Percentiles rank a stretch among this genome's conserved stretches.
phyloP scores from a whole-genome alignment of 2,329 filamentous ascomycete species.

The Colletotrichum camelliae region DNA sequence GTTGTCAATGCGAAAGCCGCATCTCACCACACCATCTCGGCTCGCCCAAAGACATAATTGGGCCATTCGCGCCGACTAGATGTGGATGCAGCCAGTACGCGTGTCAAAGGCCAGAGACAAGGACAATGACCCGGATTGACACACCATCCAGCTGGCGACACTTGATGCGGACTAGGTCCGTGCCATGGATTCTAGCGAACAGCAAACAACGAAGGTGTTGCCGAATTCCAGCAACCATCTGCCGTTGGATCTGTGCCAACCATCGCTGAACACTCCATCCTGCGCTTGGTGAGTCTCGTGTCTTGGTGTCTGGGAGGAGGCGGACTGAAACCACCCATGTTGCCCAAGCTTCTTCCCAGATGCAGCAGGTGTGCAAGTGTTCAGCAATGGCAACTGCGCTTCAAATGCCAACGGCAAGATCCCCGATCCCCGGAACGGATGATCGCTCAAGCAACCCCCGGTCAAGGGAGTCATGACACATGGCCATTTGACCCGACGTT shows the following conservation, averaged over 20 bases:
- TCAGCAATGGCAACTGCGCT: background rate
- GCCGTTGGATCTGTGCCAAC: background rate
- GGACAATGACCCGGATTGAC: background rate
- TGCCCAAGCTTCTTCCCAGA: conserved; percentile 11
- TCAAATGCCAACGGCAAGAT: background rate
- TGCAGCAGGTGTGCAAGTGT: conserved; percentile 1
- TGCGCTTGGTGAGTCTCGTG: background rate
- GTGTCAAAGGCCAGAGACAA: too few species aligned
- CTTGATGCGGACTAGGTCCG: background rate
- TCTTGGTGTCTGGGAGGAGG: conserved; percentile 1
- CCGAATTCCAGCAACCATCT: background rate
- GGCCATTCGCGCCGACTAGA: background rate
- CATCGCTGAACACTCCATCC: background rate
- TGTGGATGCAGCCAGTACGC: conserved; percentile 6
- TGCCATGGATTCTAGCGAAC: background rate
- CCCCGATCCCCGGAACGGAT: background rate
- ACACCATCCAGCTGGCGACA: background rate
- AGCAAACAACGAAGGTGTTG: background rate
- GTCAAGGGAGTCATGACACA: conserved; percentile 16
- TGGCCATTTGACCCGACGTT: conserved; percentile 5
- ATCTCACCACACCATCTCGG: conserved; percentile 6
- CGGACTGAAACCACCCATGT: conserved; percentile 13
- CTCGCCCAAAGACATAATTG: background rate
- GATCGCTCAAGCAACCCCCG: conserved; percentile 11
- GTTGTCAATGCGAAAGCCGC: conserved; percentile 8